These are phyloP conservation scores for Usnea hakonensis DNA, from an alignment of 495 filamentous ascomycete genomes.

Conservation along the genomic window DNA sequence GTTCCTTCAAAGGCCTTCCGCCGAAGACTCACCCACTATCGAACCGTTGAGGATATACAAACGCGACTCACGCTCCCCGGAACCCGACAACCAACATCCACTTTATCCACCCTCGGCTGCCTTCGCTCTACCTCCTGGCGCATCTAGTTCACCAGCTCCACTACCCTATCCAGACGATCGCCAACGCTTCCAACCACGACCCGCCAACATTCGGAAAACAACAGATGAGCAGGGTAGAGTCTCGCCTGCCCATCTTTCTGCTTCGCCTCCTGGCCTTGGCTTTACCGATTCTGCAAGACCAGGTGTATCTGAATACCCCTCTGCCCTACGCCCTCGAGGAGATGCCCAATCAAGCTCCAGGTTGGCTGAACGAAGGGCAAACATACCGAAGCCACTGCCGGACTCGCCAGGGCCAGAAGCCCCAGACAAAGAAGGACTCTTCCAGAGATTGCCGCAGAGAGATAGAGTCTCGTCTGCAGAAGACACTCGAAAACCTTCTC, in stretches of 20 bases:
- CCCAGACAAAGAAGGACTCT: constrained; percentile 64
- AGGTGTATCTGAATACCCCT: constrained; percentile 34
- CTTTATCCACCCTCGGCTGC: constrained; percentile 43
- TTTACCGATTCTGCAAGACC: constrained; percentile 29
- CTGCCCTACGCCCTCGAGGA: constrained; percentile 40
- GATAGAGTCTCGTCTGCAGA: constrained; percentile 22
- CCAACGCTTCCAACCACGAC: constrained; percentile 37
- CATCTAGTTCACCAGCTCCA: constrained; percentile 55
- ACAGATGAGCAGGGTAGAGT: constrained; percentile 23
- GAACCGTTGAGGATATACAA: constrained; percentile 85
- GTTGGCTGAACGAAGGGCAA: constrained; percentile 65
- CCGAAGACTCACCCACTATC: constrained; percentile 61
- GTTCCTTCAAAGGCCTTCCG: constrained; percentile 56
- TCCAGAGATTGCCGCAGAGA: constrained; percentile 47
- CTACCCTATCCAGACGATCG: constrained; percentile 75
- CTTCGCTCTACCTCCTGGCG: constrained; percentile 50
- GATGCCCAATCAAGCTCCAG: constrained; percentile 41
- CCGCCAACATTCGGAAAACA: constrained; percentile 23
- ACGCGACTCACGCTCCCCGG: constrained; percentile 45
- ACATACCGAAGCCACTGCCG: constrained; percentile 67
- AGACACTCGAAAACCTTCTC: constrained; percentile 8
- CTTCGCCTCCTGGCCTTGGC: constrained; percentile 29
- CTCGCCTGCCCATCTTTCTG: constrained; percentile 24
- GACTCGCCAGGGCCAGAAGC: constrained; percentile 64
- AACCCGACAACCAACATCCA: constrained; percentile 34